Conservation (phyloP, 176 grass and related monocot genomes). For the Puya raimondii region DNA sequence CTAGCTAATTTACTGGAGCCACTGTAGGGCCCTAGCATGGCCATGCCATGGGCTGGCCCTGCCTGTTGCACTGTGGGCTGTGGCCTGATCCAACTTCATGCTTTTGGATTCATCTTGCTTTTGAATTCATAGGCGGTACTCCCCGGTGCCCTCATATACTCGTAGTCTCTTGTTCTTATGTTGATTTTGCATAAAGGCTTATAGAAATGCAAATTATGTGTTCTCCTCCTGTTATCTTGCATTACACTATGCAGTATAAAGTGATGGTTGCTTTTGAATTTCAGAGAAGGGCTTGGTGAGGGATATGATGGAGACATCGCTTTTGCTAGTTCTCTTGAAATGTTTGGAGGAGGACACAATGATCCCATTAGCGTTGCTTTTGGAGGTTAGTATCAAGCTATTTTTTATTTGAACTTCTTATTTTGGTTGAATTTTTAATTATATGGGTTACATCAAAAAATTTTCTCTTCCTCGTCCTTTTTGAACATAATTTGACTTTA, state of each 20-base stretch:
- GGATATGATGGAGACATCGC: slow-evolving; percentile 93
- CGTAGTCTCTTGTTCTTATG: not conserved
- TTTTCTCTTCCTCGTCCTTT: not conserved
- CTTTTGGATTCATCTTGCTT: too few relatives aligned
- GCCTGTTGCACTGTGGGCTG: too few relatives aligned
- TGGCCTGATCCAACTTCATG: too few relatives aligned
- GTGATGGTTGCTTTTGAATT: slow-evolving; percentile 9
- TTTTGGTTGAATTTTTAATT: not conserved
- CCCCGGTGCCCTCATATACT: not conserved
- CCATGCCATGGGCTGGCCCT: too few relatives aligned
- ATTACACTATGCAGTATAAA: not conserved
- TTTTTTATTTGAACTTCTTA: not conserved
- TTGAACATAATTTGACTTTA: not conserved
- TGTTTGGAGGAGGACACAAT: slow-evolving; percentile 90
- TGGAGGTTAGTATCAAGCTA: slow-evolving; percentile 56
- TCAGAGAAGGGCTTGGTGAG: slow-evolving; percentile 85
- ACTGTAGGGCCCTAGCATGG: too few relatives aligned
- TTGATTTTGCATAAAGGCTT: not conserved
- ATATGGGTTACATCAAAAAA: not conserved
- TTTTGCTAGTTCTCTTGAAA: slow-evolving; percentile 78
- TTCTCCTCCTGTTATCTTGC: slow-evolving; percentile 4
- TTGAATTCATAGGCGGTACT: too few relatives aligned
- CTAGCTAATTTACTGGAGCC: not conserved
- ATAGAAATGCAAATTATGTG: not conserved
- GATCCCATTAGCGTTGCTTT: slow-evolving; percentile 92